A percentile compares a stretch with the other conserved stretches of the same genome.
Evolutionary conservation across 192 early-diverging fungal species (phyloP).

Genomic region (Backusella luteola): DNA sequence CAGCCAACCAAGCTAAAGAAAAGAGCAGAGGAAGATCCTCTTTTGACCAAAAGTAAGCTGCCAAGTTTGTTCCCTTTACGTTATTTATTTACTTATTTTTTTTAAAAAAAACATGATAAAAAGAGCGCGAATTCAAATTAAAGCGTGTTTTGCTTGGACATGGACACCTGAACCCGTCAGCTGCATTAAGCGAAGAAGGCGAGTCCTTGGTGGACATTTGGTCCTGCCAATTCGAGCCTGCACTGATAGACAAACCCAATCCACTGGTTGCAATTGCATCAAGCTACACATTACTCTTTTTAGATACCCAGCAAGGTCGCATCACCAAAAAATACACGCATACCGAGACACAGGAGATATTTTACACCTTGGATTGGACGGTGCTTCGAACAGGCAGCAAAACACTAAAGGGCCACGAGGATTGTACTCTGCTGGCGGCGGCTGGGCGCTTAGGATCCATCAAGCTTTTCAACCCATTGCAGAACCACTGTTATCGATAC

Average conservation of each 20-base stretch:
- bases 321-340: constrained; percentile 49
- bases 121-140: constrained; percentile 16
- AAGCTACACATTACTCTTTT: constrained; percentile 41
- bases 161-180: constrained; percentile 9
- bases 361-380: constrained; percentile 51
- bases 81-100: not conserved
- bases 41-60: not conserved
- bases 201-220: constrained; percentile 37
- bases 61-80: not conserved
- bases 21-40: not conserved
- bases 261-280: constrained; percentile 43
- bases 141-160: constrained; percentile 11
- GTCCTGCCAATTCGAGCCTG: constrained; percentile 44
- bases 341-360: constrained; percentile 41
- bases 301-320: constrained; percentile 41
- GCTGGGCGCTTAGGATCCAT: constrained; percentile 48
- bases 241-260: constrained; percentile 15
- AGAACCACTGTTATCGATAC: constrained; percentile 46
- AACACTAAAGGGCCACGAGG: not conserved
- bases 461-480: constrained; percentile 46
- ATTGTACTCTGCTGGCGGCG: constrained; percentile 40
- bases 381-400: constrained; percentile 14
- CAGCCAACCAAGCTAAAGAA: not conserved
- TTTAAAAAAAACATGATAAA: not conserved
- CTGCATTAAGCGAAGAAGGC: constrained; percentile 25